Base-by-base conservation (phyloP, 225 moss, liverwort and hornwort genomes). In the Sphagnum contortum region DNA sequence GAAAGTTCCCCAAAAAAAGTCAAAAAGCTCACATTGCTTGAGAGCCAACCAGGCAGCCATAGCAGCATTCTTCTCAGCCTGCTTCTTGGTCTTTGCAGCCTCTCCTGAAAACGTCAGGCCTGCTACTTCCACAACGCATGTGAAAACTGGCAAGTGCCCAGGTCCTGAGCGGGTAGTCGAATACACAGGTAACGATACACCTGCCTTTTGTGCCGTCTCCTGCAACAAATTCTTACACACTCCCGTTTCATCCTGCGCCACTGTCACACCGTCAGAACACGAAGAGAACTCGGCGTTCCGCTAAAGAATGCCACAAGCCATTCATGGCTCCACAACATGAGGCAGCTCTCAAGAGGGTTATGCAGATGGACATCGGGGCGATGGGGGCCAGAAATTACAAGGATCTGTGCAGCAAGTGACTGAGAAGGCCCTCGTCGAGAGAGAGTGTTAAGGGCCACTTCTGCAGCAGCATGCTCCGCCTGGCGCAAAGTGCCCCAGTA, bases 401-500 rank as follows among this genome's bases (percentile, higher is more conserved):
- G 77, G 66, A 98, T 98, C 83, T 93, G 87, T 47, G 89, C 85
- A 47, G 98, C 98, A 55, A 98, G 65, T 49, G 93, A 98, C 80
- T 98, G 98, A 9, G 98, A 98, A 5, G 98, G 93, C 47, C 98
- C 98, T 29, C 98, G 77, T 66, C 98, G 87, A 47, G 98, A 98
- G 29, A 98, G 82, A 50, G 98, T 98, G 76, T 87, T 93, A 45
- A 98, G 87, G 45, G 98, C 98, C 77, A 98, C 98, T 80, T 98
- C 98, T 11, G 98, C 98, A 29, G 98, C 98, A 12, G 98, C 98
- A 71, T 98, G 98, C 79, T 98, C 98, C 9, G 98, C 98, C 71
- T 98, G 98, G 60, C 98, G 90, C 75, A 98, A 83, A 49, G 98
- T 98, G 76, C 83, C 91, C 83, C 98, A 98, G 77, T 98, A 98